These are phyloP conservation scores for Monilinia aucupariae DNA, from an alignment of 2,329 filamentous ascomycete genomes.

Conservation along the genomic window DNA sequence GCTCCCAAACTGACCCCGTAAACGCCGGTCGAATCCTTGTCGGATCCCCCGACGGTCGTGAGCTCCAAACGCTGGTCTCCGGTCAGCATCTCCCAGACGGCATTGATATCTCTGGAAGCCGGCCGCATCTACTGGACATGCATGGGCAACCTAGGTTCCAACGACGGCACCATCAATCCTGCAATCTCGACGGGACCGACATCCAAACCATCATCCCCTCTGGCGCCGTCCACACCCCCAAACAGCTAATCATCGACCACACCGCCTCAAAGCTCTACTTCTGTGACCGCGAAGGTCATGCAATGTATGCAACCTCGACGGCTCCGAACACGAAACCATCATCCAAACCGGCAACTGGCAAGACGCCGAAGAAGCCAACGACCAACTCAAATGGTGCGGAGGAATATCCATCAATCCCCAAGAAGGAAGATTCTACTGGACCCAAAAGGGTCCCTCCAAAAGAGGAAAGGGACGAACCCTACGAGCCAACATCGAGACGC, in stretches of 20 bases:
- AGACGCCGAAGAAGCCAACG: constrained; percentile 8
- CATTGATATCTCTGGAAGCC: constrained; percentile 36
- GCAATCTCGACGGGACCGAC: constrained; percentile 44
- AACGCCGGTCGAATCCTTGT: constrained; percentile 21
- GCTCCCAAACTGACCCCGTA: constrained; percentile 9
- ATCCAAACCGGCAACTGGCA: constrained; percentile 25
- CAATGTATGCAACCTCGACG: constrained; percentile 40
- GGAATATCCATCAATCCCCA: constrained; percentile 46
- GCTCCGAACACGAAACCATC: constrained; percentile 36
- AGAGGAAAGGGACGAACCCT: constrained; percentile 48
- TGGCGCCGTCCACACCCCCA: constrained; percentile 46
- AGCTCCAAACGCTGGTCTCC: constrained; percentile 19
- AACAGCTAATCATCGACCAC: constrained; percentile 37
- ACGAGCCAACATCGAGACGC: constrained; percentile 41
- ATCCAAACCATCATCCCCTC: constrained; percentile 40
- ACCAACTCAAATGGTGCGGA: constrained; percentile 46
- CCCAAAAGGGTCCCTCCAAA: constrained; percentile 53
- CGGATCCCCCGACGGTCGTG: constrained; percentile 16
- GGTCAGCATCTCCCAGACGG: constrained; percentile 40
- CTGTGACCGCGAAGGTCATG: constrained; percentile 42
- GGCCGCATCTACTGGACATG: constrained; percentile 46
- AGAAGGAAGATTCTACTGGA: constrained; percentile 51
- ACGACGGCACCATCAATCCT: constrained; percentile 28
- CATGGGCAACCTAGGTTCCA: constrained; percentile 40
- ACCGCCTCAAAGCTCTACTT: constrained; percentile 38